phyloP scores from a whole-genome alignment of 495 filamentous ascomycete genomes.

The Aspergillus sclerotioniger region DNA sequence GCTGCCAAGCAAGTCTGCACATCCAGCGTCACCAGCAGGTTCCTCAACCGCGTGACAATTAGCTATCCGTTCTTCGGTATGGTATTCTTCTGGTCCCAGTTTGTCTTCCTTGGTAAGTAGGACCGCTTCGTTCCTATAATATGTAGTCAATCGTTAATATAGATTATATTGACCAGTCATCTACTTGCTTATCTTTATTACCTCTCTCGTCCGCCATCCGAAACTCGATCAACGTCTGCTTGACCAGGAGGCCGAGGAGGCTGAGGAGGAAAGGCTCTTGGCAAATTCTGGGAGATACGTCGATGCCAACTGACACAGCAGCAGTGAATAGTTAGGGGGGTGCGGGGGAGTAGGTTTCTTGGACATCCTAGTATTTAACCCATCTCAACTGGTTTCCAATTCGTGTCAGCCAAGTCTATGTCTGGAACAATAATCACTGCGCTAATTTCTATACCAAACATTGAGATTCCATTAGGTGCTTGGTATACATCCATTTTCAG shows the following conservation, averaged over 20 bases:
- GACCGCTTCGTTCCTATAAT: neutral
- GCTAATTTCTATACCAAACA: neutral
- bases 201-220: constrained; percentile 75
- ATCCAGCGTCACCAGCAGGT: constrained; percentile 83
- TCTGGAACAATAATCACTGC: neutral
- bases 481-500: neutral
- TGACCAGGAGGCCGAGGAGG: constrained; percentile 88
- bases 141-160: neutral
- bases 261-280: constrained; percentile 89
- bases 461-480: neutral
- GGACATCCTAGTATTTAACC: neutral
- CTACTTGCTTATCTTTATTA: constrained; percentile 74
- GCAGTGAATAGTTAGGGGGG: constrained; percentile 54
- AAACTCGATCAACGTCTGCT: constrained; percentile 68
- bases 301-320: constrained; percentile 84
- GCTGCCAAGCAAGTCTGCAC: constrained; percentile 76
- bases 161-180: constrained; percentile 43
- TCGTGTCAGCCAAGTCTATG: neutral
- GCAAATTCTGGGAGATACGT: constrained; percentile 76
- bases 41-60: constrained; percentile 89
- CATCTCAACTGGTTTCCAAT: neutral
- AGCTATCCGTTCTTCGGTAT: constrained; percentile 97
- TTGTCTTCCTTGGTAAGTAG: constrained; percentile 71
- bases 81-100: constrained; percentile 92
- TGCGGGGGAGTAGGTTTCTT: constrained; percentile 10